Conservation (phyloP, 805 yeast species). For the Kuraishia molischiana region DNA sequence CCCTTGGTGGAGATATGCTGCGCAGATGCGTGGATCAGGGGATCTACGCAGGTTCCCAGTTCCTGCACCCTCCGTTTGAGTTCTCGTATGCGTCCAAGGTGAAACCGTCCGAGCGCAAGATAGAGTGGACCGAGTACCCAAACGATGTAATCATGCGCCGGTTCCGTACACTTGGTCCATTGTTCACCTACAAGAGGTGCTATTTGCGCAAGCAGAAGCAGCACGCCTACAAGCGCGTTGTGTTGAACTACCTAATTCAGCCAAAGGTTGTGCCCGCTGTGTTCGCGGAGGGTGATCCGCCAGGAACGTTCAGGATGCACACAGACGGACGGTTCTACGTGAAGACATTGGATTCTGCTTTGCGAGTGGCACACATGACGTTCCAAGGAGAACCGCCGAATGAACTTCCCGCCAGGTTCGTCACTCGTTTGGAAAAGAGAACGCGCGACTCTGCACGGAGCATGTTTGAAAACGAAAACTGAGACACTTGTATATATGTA, state of each 20-base stretch:
- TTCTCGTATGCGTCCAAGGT: conserved; percentile 54
- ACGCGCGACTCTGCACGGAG: conserved; percentile 22
- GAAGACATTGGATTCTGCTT: conserved; percentile 31
- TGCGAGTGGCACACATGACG: conserved; percentile 30
- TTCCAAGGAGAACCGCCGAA: conserved; percentile 45
- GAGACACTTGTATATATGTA: conserved; percentile 2
- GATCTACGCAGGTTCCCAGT: conserved; percentile 12
- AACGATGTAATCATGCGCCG: conserved; percentile 30
- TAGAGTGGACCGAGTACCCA: conserved; percentile 35
- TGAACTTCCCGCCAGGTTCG: conserved; percentile 37
- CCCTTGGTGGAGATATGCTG: conserved; percentile 52
- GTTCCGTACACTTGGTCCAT: conserved; percentile 44
- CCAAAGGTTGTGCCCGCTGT: neutral
- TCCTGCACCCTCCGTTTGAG: conserved; percentile 15
- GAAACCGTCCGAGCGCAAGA: conserved; percentile 25
- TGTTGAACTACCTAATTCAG: conserved; percentile 28
- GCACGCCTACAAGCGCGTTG: conserved; percentile 27
- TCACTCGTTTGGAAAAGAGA: conserved; percentile 33
- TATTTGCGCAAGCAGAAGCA: neutral
- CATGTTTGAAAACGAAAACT: neutral
- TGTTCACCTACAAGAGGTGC: conserved; percentile 31
- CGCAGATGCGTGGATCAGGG: conserved; percentile 28
- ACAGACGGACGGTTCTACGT: conserved; percentile 21
- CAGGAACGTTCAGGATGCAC: conserved; percentile 18
- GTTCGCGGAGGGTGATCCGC: conserved; percentile 16